phyloP scores from a whole-genome alignment of 106 monocot species.

The Dioscorea zingiberensis region DNA sequence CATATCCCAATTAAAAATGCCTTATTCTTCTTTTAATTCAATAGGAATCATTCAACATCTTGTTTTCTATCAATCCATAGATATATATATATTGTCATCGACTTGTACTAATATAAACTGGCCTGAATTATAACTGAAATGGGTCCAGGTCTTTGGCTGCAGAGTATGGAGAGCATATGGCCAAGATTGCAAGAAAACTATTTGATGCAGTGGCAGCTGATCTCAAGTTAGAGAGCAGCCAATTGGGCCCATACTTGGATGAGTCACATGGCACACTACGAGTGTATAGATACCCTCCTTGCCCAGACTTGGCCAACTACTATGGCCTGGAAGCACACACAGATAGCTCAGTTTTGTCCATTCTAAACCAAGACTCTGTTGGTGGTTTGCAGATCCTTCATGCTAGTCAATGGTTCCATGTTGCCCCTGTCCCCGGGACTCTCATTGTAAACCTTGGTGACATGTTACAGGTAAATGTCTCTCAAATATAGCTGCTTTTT shows the following conservation, averaged over 20 bases:
- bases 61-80: no score
- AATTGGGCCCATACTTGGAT: constrained; percentile 16
- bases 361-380: constrained; percentile 45
- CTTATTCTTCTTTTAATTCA: not conserved
- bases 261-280: constrained; percentile 30
- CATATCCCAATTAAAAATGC: no score
- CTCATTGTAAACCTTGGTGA: constrained; percentile 65
- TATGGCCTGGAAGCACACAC: constrained; percentile 67
- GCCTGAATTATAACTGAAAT: not conserved
- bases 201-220: constrained; percentile 28
- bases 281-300: constrained; percentile 54
- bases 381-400: constrained; percentile 54
- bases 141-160: constrained; percentile 11
- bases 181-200: constrained; percentile 26
- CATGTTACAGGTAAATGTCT: constrained; percentile 43
- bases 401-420: constrained; percentile 32
- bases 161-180: constrained; percentile 44
- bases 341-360: constrained; percentile 55
- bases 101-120: no score
- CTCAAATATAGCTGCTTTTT: not conserved
- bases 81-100: no score
- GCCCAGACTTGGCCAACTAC: constrained; percentile 11
- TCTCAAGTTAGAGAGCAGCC: constrained; percentile 20
- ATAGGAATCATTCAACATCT: no score
- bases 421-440: constrained; percentile 33